Percentiles rank a stretch among this genome's conserved stretches.
Conservation (phyloP, 225 moss, liverwort and hornwort species). For the Thuidium tamariscinum region DNA sequence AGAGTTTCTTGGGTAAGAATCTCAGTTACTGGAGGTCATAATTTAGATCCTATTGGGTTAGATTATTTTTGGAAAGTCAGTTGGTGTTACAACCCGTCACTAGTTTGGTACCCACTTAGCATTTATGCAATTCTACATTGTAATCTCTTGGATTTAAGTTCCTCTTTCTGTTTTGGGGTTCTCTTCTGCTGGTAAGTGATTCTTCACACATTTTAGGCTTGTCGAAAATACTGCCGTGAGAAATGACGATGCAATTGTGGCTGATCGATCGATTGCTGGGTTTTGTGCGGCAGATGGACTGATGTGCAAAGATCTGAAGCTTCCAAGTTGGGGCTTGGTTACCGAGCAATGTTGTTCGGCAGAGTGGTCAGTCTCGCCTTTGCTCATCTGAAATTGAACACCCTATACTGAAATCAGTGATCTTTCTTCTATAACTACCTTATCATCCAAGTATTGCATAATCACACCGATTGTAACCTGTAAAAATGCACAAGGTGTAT, state of each 20-base stretch:
- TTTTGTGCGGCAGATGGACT: constrained; percentile 53
- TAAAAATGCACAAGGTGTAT: not conserved
- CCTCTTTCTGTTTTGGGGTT: not conserved
- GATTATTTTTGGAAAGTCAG: not conserved
- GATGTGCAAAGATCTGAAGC: constrained; percentile 69
- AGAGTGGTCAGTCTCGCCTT: constrained; percentile 42
- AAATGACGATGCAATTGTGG: not conserved
- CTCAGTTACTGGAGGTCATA: not conserved
- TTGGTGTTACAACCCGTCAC: not conserved
- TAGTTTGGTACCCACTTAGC: not conserved
- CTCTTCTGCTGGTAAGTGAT: not conserved
- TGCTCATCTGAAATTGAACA: not conserved
- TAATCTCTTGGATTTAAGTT: not conserved
- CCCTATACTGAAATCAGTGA: not conserved
- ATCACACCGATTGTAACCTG: not conserved
- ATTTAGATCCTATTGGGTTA: not conserved
- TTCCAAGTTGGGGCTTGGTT: constrained; percentile 58
- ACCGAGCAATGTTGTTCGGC: constrained; percentile 57
- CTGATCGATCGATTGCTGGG: not conserved
- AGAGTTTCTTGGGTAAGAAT: constrained; percentile 65
- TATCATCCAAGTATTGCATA: not conserved
- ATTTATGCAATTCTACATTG: not conserved
- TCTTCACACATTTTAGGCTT: not conserved
- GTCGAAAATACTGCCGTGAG: not conserved
- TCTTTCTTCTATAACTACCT: not conserved